A percentile compares a stretch with the other conserved stretches of the same genome.
phyloP scores from a whole-genome alignment of 2,329 filamentous ascomycete species.

The Cercospora sp. region DNA sequence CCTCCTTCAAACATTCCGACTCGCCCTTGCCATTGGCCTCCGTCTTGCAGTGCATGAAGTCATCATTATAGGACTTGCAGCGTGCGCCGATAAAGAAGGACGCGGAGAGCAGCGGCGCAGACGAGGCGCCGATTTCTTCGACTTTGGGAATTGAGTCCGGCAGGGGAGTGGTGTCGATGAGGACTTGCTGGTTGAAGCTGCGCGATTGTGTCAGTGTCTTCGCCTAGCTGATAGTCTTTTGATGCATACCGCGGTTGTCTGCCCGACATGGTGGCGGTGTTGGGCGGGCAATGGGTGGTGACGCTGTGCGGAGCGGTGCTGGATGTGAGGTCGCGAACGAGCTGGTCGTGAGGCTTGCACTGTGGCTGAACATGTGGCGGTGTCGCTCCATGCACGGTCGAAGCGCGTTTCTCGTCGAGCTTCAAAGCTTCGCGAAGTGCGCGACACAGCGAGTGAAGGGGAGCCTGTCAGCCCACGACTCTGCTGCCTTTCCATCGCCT shows the following conservation, averaged over 20 bases:
- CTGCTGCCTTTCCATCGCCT: background rate
- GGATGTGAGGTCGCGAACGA: constrained; percentile 4
- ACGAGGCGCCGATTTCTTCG: constrained; percentile 88
- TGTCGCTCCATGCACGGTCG: background rate
- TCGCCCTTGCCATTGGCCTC: constrained; percentile 89
- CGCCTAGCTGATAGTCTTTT: constrained; percentile 11
- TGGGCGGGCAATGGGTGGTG: constrained; percentile 18
- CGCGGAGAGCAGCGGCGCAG: constrained; percentile 86
- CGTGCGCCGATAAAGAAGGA: constrained; percentile 96
- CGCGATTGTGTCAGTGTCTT: constrained; percentile 17
- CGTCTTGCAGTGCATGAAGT: constrained; percentile 99
- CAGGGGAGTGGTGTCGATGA: constrained; percentile 94
- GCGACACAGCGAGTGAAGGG: constrained; percentile 5
- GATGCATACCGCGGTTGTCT: constrained; percentile 58
- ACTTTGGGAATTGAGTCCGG: constrained; percentile 89
- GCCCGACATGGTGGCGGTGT: constrained; percentile 56
- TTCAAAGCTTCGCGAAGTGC: constrained; percentile 5
- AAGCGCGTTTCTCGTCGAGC: constrained; percentile 4
- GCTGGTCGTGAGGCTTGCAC: background rate
- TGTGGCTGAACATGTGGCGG: background rate
- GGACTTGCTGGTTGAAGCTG: constrained; percentile 92
- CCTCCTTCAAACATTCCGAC: constrained; percentile 93
- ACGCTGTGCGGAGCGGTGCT: background rate
- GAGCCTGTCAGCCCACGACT: background rate
- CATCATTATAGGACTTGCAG: constrained; percentile 94